Evolutionary conservation across 352 stramenopile species (phyloP).

Genomic region (Globisporangium uncinulatum): DNA sequence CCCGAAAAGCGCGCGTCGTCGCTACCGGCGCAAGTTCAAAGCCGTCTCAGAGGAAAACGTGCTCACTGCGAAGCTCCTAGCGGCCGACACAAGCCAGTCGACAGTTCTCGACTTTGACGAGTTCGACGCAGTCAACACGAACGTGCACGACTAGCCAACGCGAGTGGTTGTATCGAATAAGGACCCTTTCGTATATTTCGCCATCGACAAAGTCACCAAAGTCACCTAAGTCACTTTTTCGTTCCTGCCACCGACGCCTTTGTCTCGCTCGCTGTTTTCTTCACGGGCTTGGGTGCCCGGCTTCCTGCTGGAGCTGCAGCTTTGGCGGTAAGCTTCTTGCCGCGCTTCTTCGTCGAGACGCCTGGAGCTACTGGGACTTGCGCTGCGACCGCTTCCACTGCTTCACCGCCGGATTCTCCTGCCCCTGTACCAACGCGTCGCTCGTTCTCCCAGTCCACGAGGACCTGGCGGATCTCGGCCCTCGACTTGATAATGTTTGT

Average conservation of each 20-base stretch:
- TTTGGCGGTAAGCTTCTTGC: constrained; percentile 3
- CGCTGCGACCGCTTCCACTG: neutral
- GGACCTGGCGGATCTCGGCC: constrained; percentile 62
- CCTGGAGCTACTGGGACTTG: neutral
- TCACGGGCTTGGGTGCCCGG: too few species aligned
- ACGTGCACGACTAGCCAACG: neutral
- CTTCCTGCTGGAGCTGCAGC: neutral
- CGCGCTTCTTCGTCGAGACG: constrained; percentile 1
- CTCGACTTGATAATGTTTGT: constrained; percentile 82
- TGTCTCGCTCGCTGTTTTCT: neutral
- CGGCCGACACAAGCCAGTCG: constrained; percentile 1
- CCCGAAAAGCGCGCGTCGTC: constrained; percentile 12
- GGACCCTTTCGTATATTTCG: too few species aligned
- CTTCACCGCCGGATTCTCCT: neutral
- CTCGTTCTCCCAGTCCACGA: constrained; percentile 65
- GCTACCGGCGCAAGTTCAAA: constrained; percentile 18
- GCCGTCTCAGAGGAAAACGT: constrained; percentile 16
- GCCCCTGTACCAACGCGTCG: constrained; percentile 15
- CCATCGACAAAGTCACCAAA: neutral
- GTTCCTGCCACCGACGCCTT: neutral
- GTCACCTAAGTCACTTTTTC: constrained; percentile 1
- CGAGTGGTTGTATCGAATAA: too few species aligned
- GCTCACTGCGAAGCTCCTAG: constrained; percentile 33
- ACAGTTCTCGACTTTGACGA: constrained; percentile 3
- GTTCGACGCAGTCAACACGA: constrained; percentile 6